phyloP scores from a whole-genome alignment of 164 flowering plant genomes.

The Liriodendron chinense region DNA sequence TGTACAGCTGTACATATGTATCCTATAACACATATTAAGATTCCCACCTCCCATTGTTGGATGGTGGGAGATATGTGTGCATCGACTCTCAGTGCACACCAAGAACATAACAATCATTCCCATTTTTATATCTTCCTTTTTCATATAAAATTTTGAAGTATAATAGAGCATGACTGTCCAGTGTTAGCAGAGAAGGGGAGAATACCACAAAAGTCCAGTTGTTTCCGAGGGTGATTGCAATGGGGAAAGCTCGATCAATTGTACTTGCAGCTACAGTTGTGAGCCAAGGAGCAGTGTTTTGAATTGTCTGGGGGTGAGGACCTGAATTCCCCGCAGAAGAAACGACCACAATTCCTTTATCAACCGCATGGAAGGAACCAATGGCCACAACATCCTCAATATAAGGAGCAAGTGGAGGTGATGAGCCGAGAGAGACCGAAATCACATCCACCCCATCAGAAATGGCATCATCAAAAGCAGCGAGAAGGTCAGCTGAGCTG shows the following conservation, averaged over 20 bases:
- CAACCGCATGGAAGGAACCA: conserved; percentile 33
- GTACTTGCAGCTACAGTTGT: conserved; percentile 55
- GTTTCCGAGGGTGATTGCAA: conserved; percentile 41
- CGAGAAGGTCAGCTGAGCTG: conserved; percentile 42
- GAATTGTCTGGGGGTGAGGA: conserved; percentile 42
- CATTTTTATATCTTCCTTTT: too few relatives aligned
- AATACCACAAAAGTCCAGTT: not conserved
- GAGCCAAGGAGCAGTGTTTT: conserved; percentile 50
- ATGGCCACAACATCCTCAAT: not conserved
- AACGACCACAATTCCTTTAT: conserved; percentile 40
- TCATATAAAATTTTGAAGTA: too few relatives aligned
- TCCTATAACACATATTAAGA: too few relatives aligned
- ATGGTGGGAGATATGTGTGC: too few relatives aligned
- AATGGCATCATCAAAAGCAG: conserved; percentile 54
- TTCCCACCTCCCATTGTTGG: too few relatives aligned
- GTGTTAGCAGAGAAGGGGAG: not conserved
- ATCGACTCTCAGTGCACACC: too few relatives aligned
- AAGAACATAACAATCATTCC: too few relatives aligned
- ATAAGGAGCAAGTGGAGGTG: not conserved
- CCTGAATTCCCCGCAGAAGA: conserved; percentile 53
- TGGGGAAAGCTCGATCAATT: conserved; percentile 48
- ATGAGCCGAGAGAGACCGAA: not conserved
- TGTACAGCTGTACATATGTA: too few relatives aligned
- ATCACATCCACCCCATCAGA: conserved; percentile 50
- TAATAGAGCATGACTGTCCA: too few relatives aligned